Percentiles rank a stretch among this genome's conserved stretches.
These are phyloP conservation scores for Aspergillus costaricaensis DNA, from an alignment of 2,329 filamentous ascomycete genomes.

Conservation along the genomic window DNA sequence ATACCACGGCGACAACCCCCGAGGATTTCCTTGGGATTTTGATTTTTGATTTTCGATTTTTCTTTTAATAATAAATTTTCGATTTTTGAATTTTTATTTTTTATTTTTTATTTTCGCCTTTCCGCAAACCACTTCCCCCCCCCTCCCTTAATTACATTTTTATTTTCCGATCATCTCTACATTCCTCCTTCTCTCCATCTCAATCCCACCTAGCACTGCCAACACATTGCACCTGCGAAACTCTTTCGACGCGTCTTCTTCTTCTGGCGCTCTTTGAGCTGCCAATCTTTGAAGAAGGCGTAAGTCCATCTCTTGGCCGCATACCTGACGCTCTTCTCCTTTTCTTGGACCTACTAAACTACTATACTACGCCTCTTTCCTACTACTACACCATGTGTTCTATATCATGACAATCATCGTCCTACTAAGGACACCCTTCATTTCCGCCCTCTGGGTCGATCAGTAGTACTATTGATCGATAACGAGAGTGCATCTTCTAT, in stretches of 20 bases:
- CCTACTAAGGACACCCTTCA: conserved; percentile 37
- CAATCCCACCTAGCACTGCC: conserved; percentile 25
- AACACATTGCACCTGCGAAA: conserved; percentile 26
- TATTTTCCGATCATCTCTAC: conserved; percentile 24
- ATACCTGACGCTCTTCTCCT: conserved; percentile 20
- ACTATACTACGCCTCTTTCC: conserved; percentile 10
- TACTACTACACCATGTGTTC: conserved; percentile 34
- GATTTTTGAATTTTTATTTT: conserved; percentile 4
- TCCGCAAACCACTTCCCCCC: not conserved
- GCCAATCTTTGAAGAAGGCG: conserved; percentile 30
- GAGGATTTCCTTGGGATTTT: not conserved
- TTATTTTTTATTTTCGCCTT: conserved; percentile 12
- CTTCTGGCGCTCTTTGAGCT: conserved; percentile 33
- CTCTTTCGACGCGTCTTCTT: conserved; percentile 30
- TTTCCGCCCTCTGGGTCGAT: conserved; percentile 31
- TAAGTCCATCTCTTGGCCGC: conserved; percentile 28
- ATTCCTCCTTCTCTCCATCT: conserved; percentile 23
- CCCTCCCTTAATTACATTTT: conserved; percentile 18
- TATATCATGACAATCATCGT: conserved; percentile 47
- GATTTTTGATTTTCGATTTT: not conserved
- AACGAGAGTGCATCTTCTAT: conserved; percentile 28
- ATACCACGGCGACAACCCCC: conserved; percentile 1
- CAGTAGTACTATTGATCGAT: conserved; percentile 30
- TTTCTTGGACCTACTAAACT: conserved; percentile 12
- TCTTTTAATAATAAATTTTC: conserved; percentile 5